phyloP scores from a whole-genome alignment of 176 grass and related monocot species.

The Miscanthus lutarioriparius region DNA sequence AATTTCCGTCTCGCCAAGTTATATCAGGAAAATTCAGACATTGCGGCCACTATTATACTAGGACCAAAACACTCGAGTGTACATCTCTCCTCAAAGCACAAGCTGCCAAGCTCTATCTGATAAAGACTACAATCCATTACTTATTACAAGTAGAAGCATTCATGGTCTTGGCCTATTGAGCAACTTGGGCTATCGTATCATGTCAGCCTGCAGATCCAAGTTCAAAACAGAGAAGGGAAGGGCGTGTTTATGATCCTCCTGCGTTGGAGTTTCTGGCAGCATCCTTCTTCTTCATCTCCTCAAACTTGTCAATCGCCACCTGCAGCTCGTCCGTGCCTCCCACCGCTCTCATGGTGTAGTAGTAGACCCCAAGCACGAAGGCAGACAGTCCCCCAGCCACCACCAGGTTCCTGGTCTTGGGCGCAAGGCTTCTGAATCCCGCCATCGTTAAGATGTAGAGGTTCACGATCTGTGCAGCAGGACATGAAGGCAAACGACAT shows the following conservation, averaged over 20 bases:
- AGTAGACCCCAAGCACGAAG: slow-evolving; percentile 87
- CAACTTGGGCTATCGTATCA: not conserved
- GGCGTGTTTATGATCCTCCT: slow-evolving; percentile 3
- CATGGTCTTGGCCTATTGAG: slow-evolving; percentile 8
- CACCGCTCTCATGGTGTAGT: slow-evolving; percentile 93
- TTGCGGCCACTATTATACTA: not conserved
- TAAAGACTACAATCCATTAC: not conserved
- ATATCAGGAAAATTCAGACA: not conserved
- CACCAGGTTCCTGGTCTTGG: slow-evolving; percentile 83
- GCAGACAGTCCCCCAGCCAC: slow-evolving; percentile 70
- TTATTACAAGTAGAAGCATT: slow-evolving; percentile 19
- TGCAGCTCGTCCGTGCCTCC: slow-evolving; percentile 85
- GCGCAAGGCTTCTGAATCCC: slow-evolving; percentile 51
- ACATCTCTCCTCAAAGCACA: not conserved
- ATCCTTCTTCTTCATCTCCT: slow-evolving; percentile 72
- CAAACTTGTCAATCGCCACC: slow-evolving; percentile 90
- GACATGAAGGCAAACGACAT: not conserved
- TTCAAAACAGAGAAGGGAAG: not conserved
- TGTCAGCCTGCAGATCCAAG: not conserved
- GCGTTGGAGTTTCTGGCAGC: not conserved
- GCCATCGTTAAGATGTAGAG: slow-evolving; percentile 70
- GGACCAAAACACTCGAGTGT: not conserved
- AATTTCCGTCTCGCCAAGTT: not conserved
- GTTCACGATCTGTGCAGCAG: slow-evolving; percentile 32
- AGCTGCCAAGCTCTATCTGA: not conserved